Evolutionary conservation across 495 filamentous ascomycete genomes (phyloP), one percentile per base, ranked within the genome.

Genomic region (Lepidopterella palustris): DNA sequence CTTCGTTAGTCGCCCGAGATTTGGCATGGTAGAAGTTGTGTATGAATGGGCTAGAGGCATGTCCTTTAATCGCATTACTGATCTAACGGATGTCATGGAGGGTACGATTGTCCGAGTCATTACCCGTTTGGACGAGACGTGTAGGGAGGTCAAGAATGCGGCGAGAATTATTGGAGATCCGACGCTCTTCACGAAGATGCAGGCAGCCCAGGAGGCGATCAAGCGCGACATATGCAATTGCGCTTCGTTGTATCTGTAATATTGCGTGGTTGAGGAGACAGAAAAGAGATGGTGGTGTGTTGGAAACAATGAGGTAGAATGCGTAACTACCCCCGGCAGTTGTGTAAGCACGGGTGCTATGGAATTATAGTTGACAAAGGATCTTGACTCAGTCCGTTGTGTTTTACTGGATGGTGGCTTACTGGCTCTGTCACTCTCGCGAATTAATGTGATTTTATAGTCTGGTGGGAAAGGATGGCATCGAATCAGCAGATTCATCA

Each of bases 31-130:
- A 66, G 95, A 98, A 72, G 95, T 98, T 0, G 93, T 98, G 15
- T 96, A 97, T 70, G 93, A 98, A 74, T 98, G 93, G 93, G 95
- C 93, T 1, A 81, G 88, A 57, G 93, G 93, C 21, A 96, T 97
- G 90, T 88, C 88, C 28, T 98, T 98, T 80, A 95, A 91, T 72
- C 92, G 95, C 54, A 98, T 98, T 65, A 97, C 92, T 0, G 90
- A 95, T 60, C 76, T 98, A 55, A 98, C 93, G 26, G 93, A 98
- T 69, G 92, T 98, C 48, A 82, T 97, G 66, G 93, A 98, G 70
- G 93, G 93, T 0, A 96, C 92, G 0, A 96, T 98, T 73, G 95
- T 98, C 21, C 77, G 93, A 26, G 90, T 90, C 10, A 96, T 98
- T 58, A 92, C 88, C 23, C 77, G 93, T 29, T 76, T 98, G 48